phyloP scores from a whole-genome alignment of 2,329 filamentous ascomycete genomes.

The Colletotrichum limetticola region DNA sequence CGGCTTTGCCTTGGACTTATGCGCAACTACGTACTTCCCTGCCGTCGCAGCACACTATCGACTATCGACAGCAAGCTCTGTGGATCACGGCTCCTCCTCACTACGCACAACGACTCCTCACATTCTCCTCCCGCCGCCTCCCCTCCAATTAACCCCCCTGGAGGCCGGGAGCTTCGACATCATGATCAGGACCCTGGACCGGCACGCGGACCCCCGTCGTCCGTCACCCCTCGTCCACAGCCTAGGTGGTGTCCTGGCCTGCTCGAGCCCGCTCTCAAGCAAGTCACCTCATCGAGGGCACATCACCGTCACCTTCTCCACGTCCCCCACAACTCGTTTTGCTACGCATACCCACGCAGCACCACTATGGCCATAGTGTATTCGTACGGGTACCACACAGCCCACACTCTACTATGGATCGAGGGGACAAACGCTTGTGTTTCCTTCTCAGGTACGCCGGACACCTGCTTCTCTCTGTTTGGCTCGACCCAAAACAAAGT shows the following conservation, averaged over 20 bases:
- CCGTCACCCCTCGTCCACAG: constrained; percentile 17
- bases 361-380: too few species aligned
- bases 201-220: constrained; percentile 18
- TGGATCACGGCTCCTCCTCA: neutral
- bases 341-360: neutral
- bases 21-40: constrained; percentile 20
- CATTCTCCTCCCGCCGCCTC: neutral
- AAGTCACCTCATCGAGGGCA: constrained; percentile 32
- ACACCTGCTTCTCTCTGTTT: constrained; percentile 13
- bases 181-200: constrained; percentile 30
- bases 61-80: constrained; percentile 9
- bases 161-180: constrained; percentile 22
- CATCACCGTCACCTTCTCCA: constrained; percentile 33
- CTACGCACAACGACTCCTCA: neutral
- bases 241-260: neutral
- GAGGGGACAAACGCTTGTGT: constrained; percentile 20
- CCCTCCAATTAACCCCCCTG: constrained; percentile 11
- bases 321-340: constrained; percentile 25
- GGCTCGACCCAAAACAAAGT: constrained; percentile 26
- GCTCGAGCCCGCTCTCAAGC: neutral
- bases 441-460: constrained; percentile 27
- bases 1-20: neutral
- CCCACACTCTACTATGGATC: neutral
- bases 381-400: too few species aligned
- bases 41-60: constrained; percentile 15